Evolutionary conservation across 2,329 filamentous ascomycete genomes (phyloP).

Genomic region (Fusarium udum): DNA sequence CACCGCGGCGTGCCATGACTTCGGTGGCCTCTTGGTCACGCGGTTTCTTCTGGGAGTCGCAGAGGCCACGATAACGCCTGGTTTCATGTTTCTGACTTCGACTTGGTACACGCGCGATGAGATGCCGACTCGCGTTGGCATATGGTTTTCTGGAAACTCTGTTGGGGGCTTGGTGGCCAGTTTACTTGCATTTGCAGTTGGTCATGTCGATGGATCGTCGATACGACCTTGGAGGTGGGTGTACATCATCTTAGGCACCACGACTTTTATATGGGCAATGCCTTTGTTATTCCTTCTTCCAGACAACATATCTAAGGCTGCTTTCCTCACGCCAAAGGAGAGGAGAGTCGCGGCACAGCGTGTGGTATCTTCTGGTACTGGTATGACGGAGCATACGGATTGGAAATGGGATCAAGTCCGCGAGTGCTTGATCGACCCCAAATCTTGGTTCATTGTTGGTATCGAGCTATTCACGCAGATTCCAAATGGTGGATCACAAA

Average conservation of each 20-base stretch:
- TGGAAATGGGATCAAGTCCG: conserved; percentile 62
- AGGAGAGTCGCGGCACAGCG: conserved; percentile 58
- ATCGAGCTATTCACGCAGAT: conserved; percentile 65
- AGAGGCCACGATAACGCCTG: conserved; percentile 64
- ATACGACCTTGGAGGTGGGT: conserved; percentile 66
- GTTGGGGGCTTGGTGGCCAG: conserved; percentile 59
- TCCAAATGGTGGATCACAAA: conserved; percentile 69
- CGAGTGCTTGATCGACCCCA: conserved; percentile 66
- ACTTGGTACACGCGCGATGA: conserved; percentile 67
- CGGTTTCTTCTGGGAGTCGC: conserved; percentile 64
- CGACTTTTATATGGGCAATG: conserved; percentile 62
- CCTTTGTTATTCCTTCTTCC: conserved; percentile 60
- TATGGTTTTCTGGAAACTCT: conserved; percentile 65
- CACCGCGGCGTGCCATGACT: conserved; percentile 58
- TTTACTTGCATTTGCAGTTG: conserved; percentile 64
- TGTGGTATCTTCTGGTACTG: conserved; percentile 61
- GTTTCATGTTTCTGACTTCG: conserved; percentile 64
- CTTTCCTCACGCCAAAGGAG: conserved; percentile 66
- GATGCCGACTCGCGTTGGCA: conserved; percentile 62
- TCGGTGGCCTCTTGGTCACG: conserved; percentile 58
- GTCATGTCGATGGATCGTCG: conserved; percentile 56
- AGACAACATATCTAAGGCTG: conserved; percentile 62
- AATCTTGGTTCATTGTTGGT: conserved; percentile 67
- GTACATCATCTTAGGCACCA: conserved; percentile 63
- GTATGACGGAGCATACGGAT: conserved; percentile 56